phyloP scores from a whole-genome alignment of 768 basidiomycete genomes.

The Pleurotus eryngii region DNA sequence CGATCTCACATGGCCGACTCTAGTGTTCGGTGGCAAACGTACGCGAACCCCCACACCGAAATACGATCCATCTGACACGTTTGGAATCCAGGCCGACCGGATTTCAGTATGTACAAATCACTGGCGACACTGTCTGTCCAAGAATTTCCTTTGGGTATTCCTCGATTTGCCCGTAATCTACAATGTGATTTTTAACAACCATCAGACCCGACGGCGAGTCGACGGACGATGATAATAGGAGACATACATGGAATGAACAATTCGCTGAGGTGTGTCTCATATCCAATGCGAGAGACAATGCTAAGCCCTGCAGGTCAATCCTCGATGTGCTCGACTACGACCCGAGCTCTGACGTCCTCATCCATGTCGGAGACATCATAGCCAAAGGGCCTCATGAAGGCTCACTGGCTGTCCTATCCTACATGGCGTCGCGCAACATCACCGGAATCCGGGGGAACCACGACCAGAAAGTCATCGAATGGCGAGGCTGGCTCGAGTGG shows the following conservation, averaged over 20 bases:
- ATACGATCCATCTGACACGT: neutral
- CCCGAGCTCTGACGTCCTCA: constrained; percentile 57
- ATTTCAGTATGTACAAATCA: constrained; percentile 50
- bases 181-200: neutral
- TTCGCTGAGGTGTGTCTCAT: constrained; percentile 55
- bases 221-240: constrained; percentile 74
- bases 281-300: neutral
- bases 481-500: constrained; percentile 87
- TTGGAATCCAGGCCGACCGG: constrained; percentile 37
- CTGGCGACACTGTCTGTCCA: constrained; percentile 38
- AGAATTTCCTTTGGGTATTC: constrained; percentile 55
- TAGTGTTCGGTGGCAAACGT: neutral
- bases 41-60: neutral
- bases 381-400: constrained; percentile 61
- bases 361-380: constrained; percentile 83
- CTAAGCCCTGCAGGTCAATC: constrained; percentile 47
- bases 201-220: constrained; percentile 42
- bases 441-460: constrained; percentile 92
- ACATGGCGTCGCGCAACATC: constrained; percentile 59
- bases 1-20: neutral
- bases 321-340: constrained; percentile 61
- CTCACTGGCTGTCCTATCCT: constrained; percentile 62
- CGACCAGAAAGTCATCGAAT: constrained; percentile 88
- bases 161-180: neutral
- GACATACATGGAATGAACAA: constrained; percentile 85